These are phyloP conservation scores for Paramecium caudatum DNA, from an alignment of 73 alveolate species.

Conservation along the genomic window DNA sequence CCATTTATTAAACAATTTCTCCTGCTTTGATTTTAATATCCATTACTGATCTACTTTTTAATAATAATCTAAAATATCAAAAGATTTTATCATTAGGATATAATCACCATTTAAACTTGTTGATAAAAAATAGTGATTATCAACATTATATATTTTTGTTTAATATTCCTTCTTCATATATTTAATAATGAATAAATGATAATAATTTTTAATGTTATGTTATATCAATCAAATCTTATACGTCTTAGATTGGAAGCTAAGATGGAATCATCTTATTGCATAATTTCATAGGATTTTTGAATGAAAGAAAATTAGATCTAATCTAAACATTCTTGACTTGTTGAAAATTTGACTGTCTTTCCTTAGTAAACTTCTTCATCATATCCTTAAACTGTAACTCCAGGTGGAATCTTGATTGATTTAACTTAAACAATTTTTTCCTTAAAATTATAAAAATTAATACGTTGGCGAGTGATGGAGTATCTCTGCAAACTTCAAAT, in stretches of 20 bases:
- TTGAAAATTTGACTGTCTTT: constrained; percentile 47
- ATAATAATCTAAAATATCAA: too few relatives aligned
- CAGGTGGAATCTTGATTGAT: constrained; percentile 62
- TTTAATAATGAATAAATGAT: not conserved
- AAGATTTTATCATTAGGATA: too few relatives aligned
- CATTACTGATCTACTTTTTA: too few relatives aligned
- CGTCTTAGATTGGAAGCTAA: constrained; percentile 58
- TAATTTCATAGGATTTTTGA: not conserved
- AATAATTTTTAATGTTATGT: not conserved
- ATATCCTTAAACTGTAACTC: constrained; percentile 41
- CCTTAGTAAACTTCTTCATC: constrained; percentile 60
- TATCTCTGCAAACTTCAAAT: constrained; percentile 53
- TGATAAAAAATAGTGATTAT: too few relatives aligned
- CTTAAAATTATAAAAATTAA: not conserved
- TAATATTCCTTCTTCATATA: too few relatives aligned
- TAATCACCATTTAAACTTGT: too few relatives aligned
- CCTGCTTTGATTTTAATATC: too few relatives aligned
- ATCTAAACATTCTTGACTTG: constrained; percentile 48
- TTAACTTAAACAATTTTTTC: constrained; percentile 21
- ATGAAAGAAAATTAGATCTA: constrained; percentile 62
- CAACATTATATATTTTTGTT: too few relatives aligned
- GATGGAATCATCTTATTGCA: constrained; percentile 23
- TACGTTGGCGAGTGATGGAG: constrained; percentile 56
- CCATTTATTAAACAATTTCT: too few relatives aligned
- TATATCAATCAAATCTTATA: constrained; percentile 58